A percentile compares a stretch with the other conserved stretches of the same genome.
Conservation (phyloP, 2,329 filamentous ascomycete species). For the Thermomyces lanuginosus region DNA sequence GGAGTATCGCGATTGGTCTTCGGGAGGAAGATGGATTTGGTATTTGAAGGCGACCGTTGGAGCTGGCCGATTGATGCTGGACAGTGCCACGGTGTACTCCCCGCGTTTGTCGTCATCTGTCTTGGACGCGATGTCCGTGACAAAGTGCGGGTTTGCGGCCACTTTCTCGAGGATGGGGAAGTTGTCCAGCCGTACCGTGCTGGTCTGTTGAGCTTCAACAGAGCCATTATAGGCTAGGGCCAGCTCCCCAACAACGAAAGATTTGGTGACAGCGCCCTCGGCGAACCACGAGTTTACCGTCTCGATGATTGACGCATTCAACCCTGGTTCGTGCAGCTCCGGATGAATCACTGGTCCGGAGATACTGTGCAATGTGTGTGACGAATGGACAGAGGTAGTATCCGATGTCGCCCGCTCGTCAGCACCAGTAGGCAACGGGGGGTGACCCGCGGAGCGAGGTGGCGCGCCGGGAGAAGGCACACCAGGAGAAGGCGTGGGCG, state of each 20-base stretch:
- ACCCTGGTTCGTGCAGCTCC: slow-evolving; percentile 59
- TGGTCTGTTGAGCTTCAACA: slow-evolving; percentile 21
- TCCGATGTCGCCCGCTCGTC: slow-evolving; percentile 60
- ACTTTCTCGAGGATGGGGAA: slow-evolving; percentile 80
- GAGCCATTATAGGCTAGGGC: slow-evolving; percentile 60
- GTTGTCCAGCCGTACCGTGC: slow-evolving; percentile 69
- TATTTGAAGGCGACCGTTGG: slow-evolving; percentile 77
- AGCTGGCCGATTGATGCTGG: slow-evolving; percentile 49
- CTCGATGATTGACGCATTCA: slow-evolving; percentile 82
- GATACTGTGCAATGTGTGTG: slow-evolving; percentile 57
- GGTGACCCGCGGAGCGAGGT: slow-evolving; percentile 20
- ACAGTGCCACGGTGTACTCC: slow-evolving; percentile 61
- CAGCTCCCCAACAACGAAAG: slow-evolving; percentile 71
- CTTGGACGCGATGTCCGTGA: slow-evolving; percentile 43
- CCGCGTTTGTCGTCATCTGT: slow-evolving; percentile 47
- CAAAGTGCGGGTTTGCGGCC: slow-evolving; percentile 81
- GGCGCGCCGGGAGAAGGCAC: slow-evolving; percentile 20
- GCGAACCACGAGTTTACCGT: slow-evolving; percentile 77
- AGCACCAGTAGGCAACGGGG: slow-evolving; percentile 38
- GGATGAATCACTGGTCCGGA: slow-evolving; percentile 59
- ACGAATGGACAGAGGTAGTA: slow-evolving; percentile 79
- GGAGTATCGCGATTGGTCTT: slow-evolving; percentile 41
- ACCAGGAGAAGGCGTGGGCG: slow-evolving; percentile 11
- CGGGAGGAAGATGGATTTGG: slow-evolving; percentile 56
- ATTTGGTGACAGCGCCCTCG: slow-evolving; percentile 51